phyloP scores from a whole-genome alignment of 768 basidiomycete species.

The Leccinum arenicola region DNA sequence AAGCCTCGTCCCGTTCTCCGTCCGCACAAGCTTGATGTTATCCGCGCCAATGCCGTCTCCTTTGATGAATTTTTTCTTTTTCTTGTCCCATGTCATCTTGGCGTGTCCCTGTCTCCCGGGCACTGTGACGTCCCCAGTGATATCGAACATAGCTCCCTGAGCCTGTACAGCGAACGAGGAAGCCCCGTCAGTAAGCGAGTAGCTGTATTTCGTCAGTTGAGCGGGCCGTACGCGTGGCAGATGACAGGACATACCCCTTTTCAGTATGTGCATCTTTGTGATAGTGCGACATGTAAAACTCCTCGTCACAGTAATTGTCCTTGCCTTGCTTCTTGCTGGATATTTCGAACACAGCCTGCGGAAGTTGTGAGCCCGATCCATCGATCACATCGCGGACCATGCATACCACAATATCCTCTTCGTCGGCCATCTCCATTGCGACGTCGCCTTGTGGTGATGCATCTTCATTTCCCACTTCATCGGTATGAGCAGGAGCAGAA shows the following conservation, averaged over 20 bases:
- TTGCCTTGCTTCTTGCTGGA: slow-evolving; percentile 42
- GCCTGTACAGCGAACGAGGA: slow-evolving; percentile 86
- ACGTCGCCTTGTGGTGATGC: slow-evolving; percentile 25
- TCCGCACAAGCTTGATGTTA: slow-evolving; percentile 90
- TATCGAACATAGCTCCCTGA: slow-evolving; percentile 73
- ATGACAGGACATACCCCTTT: slow-evolving; percentile 66
- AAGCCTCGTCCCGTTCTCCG: slow-evolving; percentile 87
- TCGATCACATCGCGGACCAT: slow-evolving; percentile 2
- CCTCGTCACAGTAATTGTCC: slow-evolving; percentile 66
- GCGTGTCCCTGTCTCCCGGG: slow-evolving; percentile 55
- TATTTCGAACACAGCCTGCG: slow-evolving; percentile 65
- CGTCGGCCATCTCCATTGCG: slow-evolving; percentile 70
- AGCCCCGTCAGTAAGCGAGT: slow-evolving; percentile 85
- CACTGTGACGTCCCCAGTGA: slow-evolving; percentile 67
- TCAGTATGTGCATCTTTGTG: slow-evolving; percentile 86
- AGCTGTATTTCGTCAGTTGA: slow-evolving; percentile 44
- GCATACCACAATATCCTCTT: slow-evolving; percentile 69
- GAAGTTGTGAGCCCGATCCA: slow-evolving; percentile 5
- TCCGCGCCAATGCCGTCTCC: slow-evolving; percentile 85
- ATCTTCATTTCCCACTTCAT: slow-evolving; percentile 35
- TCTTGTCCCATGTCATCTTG: slow-evolving; percentile 87
- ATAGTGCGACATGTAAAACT: slow-evolving; percentile 91
- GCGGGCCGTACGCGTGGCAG: background rate
- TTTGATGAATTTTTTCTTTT: slow-evolving; percentile 91
- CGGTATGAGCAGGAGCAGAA: slow-evolving; percentile 30